phyloP scores from a whole-genome alignment of 352 stramenopile species.

The Thalassiosira hispida region DNA sequence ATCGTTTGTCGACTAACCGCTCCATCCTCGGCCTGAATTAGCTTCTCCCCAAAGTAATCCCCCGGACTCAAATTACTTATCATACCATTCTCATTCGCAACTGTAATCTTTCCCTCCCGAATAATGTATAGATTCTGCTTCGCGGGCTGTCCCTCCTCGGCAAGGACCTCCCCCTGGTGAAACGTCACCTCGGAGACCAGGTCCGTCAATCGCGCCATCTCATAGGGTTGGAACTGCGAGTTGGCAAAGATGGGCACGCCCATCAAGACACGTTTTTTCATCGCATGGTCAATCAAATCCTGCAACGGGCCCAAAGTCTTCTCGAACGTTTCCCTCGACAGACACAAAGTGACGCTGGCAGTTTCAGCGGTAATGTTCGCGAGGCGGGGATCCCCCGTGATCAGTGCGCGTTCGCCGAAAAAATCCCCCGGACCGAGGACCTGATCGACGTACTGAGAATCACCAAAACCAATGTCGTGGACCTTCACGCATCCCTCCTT shows the following conservation, averaged over 20 bases:
- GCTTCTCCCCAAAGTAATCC: slow-evolving; percentile 95
- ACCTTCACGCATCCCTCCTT: slow-evolving; percentile 91
- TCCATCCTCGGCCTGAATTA: slow-evolving; percentile 90
- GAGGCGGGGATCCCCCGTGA: slow-evolving; percentile 90
- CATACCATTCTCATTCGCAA: slow-evolving; percentile 75
- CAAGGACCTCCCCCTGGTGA: slow-evolving; percentile 68
- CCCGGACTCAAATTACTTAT: slow-evolving; percentile 91
- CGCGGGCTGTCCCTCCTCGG: slow-evolving; percentile 70
- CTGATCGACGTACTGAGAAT: slow-evolving; percentile 83
- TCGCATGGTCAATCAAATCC: slow-evolving; percentile 78
- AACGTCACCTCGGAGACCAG: slow-evolving; percentile 72
- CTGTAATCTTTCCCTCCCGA: slow-evolving; percentile 67
- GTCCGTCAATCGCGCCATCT: slow-evolving; percentile 78
- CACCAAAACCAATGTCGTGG: slow-evolving; percentile 83
- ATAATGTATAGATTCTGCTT: slow-evolving; percentile 82
- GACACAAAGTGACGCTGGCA: slow-evolving; percentile 73
- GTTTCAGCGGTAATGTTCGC: slow-evolving; percentile 77
- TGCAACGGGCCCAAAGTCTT: slow-evolving; percentile 80
- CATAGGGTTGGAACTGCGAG: slow-evolving; percentile 81
- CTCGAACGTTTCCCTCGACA: slow-evolving; percentile 83
- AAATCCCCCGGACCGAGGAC: slow-evolving; percentile 91
- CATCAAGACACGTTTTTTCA: slow-evolving; percentile 82
- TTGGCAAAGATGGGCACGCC: slow-evolving; percentile 84
- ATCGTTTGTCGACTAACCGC: slow-evolving; percentile 69
- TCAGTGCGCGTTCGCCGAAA: slow-evolving; percentile 94